Base-by-base conservation (phyloP, 2,329 filamentous ascomycete species). In the Lecanosticta acicola region DNA sequence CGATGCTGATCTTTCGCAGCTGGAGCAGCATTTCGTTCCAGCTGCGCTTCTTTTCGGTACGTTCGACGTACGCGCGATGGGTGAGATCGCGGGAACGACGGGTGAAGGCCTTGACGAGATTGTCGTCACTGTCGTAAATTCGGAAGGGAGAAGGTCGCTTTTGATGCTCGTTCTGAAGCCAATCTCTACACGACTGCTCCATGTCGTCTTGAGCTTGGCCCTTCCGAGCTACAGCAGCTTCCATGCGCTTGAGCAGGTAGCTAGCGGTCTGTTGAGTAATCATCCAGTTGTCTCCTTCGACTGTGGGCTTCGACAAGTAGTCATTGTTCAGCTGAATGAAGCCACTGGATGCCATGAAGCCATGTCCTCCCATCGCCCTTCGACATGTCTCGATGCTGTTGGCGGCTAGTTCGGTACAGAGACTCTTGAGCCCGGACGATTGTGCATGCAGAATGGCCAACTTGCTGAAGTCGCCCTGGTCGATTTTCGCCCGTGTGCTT, bases 261-360 rank as follows among this genome's bases (percentile, higher is more conserved):
- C 67, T 66, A 0, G 71, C 71, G 3, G 72, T 71, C 58, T 78
- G 74, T 48, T 77, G 74, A 0, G 72, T 76, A 33, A 78, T 77
- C 74, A 77, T 77, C 72, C 73, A 77, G 45, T 78, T 78, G 55
- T 77, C 75, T 1, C 75, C 75, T 51, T 78, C 74, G 2, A 78
- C 75, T 0, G 74, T 78, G 0, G 73, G 73, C 56, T 77, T 77
- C 2, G 73, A 71, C 3, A 75, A 63, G 42, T 76, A 75, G 46
- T 75, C 72, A 11, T 69, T 66, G 53, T 77, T 75, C 32, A 76
- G 61, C 21, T 74, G 71, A 9, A 77, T 71, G 24, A 77, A 67
- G 1, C 75, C 75, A 55, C 72, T 76, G 1, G 69, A 71, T 14
- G 72, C 73, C 3, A 74, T 72, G 51, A 76, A 78, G 1, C 75